A percentile compares a stretch with the other conserved stretches of the same genome.
Evolutionary conservation across 2,329 filamentous ascomycete genomes (phyloP).

Genomic region (Colletotrichum truncatum): DNA sequence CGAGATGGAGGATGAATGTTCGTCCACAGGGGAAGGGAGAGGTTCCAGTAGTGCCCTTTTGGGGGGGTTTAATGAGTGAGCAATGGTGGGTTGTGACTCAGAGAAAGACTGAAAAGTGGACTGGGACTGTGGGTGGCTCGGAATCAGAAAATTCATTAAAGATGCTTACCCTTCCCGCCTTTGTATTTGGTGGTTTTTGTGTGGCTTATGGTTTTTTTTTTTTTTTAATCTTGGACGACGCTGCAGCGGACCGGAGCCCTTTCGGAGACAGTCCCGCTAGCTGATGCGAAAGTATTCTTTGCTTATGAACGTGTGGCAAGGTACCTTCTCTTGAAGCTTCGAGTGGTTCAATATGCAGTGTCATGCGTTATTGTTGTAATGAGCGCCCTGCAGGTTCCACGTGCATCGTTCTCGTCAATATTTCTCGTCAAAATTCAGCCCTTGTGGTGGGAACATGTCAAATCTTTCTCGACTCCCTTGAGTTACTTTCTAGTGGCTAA

Average conservation of each 20-base stretch:
- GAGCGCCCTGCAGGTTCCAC: background rate
- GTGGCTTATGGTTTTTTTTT: background rate
- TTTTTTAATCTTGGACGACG: background rate
- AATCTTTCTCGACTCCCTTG: background rate
- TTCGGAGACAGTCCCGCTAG: constrained; percentile 23
- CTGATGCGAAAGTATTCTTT: background rate
- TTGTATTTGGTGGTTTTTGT: background rate
- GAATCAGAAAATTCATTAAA: background rate
- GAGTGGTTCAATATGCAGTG: background rate
- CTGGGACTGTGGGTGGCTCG: background rate
- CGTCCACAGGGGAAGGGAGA: constrained; percentile 30
- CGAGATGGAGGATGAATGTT: constrained; percentile 30
- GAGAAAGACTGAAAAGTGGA: background rate
- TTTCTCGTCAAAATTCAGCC: background rate
- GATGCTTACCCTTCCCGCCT: background rate
- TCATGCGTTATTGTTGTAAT: background rate
- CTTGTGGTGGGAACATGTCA: background rate
- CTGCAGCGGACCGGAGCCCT: background rate
- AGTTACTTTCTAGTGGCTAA: background rate
- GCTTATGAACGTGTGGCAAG: background rate
- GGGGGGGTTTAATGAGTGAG: background rate
- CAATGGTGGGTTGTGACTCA: constrained; percentile 15
- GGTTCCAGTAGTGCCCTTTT: constrained; percentile 10
- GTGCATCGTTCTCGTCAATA: background rate
- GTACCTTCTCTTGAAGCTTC: background rate